phyloP scores from a whole-genome alignment of 371 early-diverging fungal genomes.

The Modicella reniformis region DNA sequence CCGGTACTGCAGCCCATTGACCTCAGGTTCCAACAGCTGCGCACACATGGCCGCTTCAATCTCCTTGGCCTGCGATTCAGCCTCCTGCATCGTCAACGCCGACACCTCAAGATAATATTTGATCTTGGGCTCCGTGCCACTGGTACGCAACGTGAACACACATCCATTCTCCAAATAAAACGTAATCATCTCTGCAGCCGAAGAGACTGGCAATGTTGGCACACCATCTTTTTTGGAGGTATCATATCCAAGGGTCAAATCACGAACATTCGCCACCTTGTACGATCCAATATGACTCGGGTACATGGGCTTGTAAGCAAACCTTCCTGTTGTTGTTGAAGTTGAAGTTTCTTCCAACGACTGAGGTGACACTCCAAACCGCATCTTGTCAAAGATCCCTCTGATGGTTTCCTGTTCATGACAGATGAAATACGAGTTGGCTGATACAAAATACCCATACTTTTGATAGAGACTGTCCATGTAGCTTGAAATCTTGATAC shows the following conservation, averaged over 20 bases:
- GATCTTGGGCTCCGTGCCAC: slow-evolving; percentile 95
- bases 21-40: slow-evolving; percentile 66
- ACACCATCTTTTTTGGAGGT: slow-evolving; percentile 67
- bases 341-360: too few species aligned
- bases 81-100: slow-evolving; percentile 48
- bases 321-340: slow-evolving; percentile 38
- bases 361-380: slow-evolving; percentile 71
- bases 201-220: slow-evolving; percentile 82
- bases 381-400: slow-evolving; percentile 82
- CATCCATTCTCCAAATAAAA: slow-evolving; percentile 81
- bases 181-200: slow-evolving; percentile 92
- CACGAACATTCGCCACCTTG: slow-evolving; percentile 80
- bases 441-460: slow-evolving; percentile 88
- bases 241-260: slow-evolving; percentile 91
- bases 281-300: slow-evolving; percentile 77
- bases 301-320: slow-evolving; percentile 66
- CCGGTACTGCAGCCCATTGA: slow-evolving; percentile 59
- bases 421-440: slow-evolving; percentile 91
- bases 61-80: slow-evolving; percentile 62
- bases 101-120: slow-evolving; percentile 92
- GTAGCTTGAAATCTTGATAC: slow-evolving; percentile 69
- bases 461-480: slow-evolving; percentile 79
- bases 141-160: slow-evolving; percentile 81
- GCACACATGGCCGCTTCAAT: slow-evolving; percentile 67
- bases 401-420: slow-evolving; percentile 76